These are phyloP conservation scores for Pythium chondricola DNA, from an alignment of 352 stramenopile genomes.

Conservation along the genomic window DNA sequence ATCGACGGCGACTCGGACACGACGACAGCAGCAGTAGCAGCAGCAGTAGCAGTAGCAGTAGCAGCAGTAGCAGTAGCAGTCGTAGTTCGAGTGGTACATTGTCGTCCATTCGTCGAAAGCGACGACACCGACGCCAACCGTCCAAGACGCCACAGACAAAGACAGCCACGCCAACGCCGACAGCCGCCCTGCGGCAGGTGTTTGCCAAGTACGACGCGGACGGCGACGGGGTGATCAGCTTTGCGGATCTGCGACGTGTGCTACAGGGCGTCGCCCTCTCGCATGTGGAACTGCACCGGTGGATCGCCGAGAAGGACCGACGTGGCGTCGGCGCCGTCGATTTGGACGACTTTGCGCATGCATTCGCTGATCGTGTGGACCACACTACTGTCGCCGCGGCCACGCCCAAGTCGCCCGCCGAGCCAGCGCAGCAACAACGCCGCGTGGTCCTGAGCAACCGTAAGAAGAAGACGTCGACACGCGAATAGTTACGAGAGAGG, in stretches of 20 bases:
- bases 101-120: neutral
- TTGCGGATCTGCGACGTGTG: constrained; percentile 37
- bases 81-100: neutral
- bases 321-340: constrained; percentile 32
- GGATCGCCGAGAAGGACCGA: constrained; percentile 44
- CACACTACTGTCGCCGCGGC: too few species aligned
- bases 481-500: too few species aligned
- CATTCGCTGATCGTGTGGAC: constrained; percentile 24
- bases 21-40: neutral
- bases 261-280: constrained; percentile 23
- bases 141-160: constrained; percentile 1
- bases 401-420: too few species aligned
- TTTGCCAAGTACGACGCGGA: constrained; percentile 50
- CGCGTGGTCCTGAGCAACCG: too few species aligned
- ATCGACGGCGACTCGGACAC: too few species aligned
- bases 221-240: constrained; percentile 38
- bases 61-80: neutral
- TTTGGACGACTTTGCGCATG: constrained; percentile 34
- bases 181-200: constrained; percentile 20
- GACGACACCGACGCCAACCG: neutral
- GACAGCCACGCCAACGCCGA: neutral
- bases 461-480: too few species aligned
- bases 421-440: neutral
- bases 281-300: constrained; percentile 41
- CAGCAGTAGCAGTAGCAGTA: neutral